Conservation (phyloP, 2,329 filamentous ascomycete genomes). For the Penicillium sp. region DNA sequence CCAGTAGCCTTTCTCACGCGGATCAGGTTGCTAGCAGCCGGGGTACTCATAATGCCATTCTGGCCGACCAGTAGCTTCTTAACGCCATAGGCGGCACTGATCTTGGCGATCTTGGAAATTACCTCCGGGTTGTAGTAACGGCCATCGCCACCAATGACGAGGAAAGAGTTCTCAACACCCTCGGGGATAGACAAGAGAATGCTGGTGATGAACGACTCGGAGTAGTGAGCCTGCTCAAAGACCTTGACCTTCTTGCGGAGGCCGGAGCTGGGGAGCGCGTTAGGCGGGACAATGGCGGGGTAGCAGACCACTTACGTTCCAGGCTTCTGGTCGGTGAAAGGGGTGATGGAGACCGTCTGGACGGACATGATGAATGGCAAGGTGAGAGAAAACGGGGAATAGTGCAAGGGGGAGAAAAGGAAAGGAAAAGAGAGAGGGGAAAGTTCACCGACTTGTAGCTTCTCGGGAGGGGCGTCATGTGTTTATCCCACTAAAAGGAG, state of each 20-base stretch:
- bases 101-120: slow-evolving; percentile 95
- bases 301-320: slow-evolving; percentile 75
- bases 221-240: slow-evolving; percentile 94
- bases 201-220: slow-evolving; percentile 90
- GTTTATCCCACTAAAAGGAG: slow-evolving; percentile 19
- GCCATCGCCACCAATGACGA: slow-evolving; percentile 97
- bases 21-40: slow-evolving; percentile 93
- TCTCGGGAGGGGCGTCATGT: slow-evolving; percentile 27
- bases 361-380: slow-evolving; percentile 62
- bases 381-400: slow-evolving; percentile 7
- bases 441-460: slow-evolving; percentile 29
- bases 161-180: slow-evolving; percentile 80
- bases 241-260: slow-evolving; percentile 98
- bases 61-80: slow-evolving; percentile 98
- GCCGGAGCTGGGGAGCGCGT: slow-evolving; percentile 68
- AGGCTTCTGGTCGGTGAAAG: slow-evolving; percentile 96
- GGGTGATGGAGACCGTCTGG: slow-evolving; percentile 77
- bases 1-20: slow-evolving; percentile 92
- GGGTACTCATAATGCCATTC: slow-evolving; percentile 93
- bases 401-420: slow-evolving; percentile 5
- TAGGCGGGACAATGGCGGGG: slow-evolving; percentile 12
- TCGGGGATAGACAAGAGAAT: slow-evolving; percentile 97
- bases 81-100: slow-evolving; percentile 92
- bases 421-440: slow-evolving; percentile 5
- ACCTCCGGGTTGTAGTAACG: slow-evolving; percentile 97